A percentile compares a stretch with the other conserved stretches of the same genome.
Conservation (phyloP, 495 filamentous ascomycete genomes). For the Penicillium chermesinum region DNA sequence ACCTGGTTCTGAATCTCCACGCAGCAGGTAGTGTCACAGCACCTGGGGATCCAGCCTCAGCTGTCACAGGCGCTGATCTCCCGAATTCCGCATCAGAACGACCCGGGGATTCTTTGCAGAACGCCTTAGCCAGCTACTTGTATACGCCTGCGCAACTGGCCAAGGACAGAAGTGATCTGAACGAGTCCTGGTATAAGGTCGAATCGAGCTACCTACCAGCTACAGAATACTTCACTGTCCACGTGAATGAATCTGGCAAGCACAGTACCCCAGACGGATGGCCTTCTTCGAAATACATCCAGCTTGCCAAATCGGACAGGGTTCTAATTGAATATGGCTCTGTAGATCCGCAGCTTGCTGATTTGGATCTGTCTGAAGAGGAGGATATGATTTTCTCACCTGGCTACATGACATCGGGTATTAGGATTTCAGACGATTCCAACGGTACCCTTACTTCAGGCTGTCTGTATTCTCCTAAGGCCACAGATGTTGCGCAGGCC, state of each 20-base stretch:
- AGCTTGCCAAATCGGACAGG: constrained; percentile 45
- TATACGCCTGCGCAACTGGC: constrained; percentile 48
- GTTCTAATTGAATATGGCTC: constrained; percentile 50
- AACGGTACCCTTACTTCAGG: constrained; percentile 41
- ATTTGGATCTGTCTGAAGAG: constrained; percentile 45
- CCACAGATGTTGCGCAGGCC: constrained; percentile 29
- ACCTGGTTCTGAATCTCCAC: constrained; percentile 56
- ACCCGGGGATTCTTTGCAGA: constrained; percentile 31
- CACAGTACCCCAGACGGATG: constrained; percentile 58
- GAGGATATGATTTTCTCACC: constrained; percentile 40
- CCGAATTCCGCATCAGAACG: constrained; percentile 28
- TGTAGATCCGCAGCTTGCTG: constrained; percentile 52
- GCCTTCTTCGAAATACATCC: constrained; percentile 54
- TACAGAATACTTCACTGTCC: constrained; percentile 47
- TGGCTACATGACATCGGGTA: constrained; percentile 27
- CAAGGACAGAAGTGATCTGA: constrained; percentile 50
- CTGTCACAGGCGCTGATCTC: constrained; percentile 28
- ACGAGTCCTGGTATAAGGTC: constrained; percentile 54
- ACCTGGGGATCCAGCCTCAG: constrained; percentile 34
- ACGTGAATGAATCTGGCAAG: constrained; percentile 26
- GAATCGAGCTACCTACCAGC: constrained; percentile 41
- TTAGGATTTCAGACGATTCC: constrained; percentile 20
- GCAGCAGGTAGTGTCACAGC: constrained; percentile 41
- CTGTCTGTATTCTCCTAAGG: constrained; percentile 46
- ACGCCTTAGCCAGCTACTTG: constrained; percentile 42